Evolutionary conservation across 176 grass and related monocot genomes (phyloP).

Genomic region (Coix lacrymajobi): DNA sequence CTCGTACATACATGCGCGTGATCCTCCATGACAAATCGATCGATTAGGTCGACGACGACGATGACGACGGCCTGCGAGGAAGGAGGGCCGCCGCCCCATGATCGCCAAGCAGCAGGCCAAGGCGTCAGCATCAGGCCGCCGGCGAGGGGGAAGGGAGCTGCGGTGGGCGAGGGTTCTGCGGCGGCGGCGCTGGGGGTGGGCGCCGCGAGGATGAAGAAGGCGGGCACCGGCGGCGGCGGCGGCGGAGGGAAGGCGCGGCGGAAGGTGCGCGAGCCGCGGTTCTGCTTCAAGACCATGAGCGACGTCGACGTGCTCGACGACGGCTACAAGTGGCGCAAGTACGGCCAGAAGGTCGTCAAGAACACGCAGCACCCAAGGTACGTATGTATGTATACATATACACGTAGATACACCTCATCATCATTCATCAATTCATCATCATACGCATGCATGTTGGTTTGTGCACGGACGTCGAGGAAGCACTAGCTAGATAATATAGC

Average conservation of each 20-base stretch:
- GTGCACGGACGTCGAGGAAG: background rate
- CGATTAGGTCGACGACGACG: constrained; percentile 15
- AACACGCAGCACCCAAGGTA: constrained; percentile 98
- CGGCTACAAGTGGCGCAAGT: constrained; percentile 99
- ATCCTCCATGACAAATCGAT: background rate
- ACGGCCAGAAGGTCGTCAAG: constrained; percentile 99
- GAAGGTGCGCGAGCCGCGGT: constrained; percentile 91
- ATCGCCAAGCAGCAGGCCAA: constrained; percentile 15
- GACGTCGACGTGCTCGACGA: constrained; percentile 97
- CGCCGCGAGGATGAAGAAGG: constrained; percentile 66
- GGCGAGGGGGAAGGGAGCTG: constrained; percentile 21
- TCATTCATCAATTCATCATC: background rate
- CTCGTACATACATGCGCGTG: background rate
- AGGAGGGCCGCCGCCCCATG: background rate
- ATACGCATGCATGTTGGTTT: background rate
- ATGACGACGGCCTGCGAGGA: constrained; percentile 2
- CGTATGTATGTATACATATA: background rate
- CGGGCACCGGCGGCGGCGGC: background rate
- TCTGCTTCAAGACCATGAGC: constrained; percentile 99
- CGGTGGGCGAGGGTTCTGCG: background rate
- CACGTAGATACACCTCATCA: background rate
- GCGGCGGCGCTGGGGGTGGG: constrained; percentile 28
- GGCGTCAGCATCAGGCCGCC: background rate
- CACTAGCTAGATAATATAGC: background rate
- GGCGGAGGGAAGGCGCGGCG: constrained; percentile 45